Evolutionary conservation across 129 eudicot genomes (phyloP).

Genomic region (Tagetes patula): DNA sequence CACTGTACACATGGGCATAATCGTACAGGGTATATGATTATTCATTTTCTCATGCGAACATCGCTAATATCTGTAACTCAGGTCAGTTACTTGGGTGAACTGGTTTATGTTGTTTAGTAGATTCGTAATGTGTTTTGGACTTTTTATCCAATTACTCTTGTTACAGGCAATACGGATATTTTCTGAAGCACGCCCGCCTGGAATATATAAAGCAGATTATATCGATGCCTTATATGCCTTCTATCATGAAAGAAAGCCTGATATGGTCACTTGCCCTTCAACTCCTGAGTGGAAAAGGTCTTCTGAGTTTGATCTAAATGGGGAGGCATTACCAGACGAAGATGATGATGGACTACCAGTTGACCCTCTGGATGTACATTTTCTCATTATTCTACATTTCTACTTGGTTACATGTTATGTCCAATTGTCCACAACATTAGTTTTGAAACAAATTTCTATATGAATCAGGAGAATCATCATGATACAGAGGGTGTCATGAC

Average conservation of each 20-base stretch:
- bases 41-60: slow-evolving; percentile 93
- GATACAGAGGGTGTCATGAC: slow-evolving; percentile 64
- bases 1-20: slow-evolving; percentile 99
- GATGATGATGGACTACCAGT: slow-evolving; percentile 82
- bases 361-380: slow-evolving; percentile 57
- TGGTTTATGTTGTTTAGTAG: slow-evolving; percentile 5
- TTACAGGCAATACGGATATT: slow-evolving; percentile 76
- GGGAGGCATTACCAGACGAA: slow-evolving; percentile 93
- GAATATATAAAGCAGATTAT: slow-evolving; percentile 91
- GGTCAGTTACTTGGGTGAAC: slow-evolving; percentile 44
- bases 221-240: slow-evolving; percentile 84
- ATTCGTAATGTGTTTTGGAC: background rate
- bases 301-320: slow-evolving; percentile 91
- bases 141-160: background rate
- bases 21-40: slow-evolving; percentile 96
- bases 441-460: background rate
- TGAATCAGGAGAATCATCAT: slow-evolving; percentile 47
- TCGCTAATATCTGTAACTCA: slow-evolving; percentile 73
- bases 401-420: background rate
- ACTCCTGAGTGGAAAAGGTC: slow-evolving; percentile 99
- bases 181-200: slow-evolving; percentile 94
- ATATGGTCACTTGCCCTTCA: slow-evolving; percentile 70
- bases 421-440: slow-evolving; percentile 3
- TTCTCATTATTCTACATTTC: background rate
- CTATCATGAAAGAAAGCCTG: slow-evolving; percentile 90